Evolutionary conservation across 192 early-diverging fungal genomes (phyloP).

Genomic region (Backusella tuberculispora): DNA sequence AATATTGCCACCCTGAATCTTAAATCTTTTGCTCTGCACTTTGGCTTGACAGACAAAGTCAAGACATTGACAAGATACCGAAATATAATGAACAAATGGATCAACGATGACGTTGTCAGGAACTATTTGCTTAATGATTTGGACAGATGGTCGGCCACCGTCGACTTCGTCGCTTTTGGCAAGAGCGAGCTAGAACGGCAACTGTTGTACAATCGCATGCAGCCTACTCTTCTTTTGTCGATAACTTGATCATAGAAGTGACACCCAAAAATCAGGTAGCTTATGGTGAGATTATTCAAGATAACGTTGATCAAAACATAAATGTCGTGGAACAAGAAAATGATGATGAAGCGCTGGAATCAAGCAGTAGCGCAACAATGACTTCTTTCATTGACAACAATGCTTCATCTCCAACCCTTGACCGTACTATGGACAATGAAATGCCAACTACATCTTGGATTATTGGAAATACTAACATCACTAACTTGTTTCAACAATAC

Average conservation of each 20-base stretch:
- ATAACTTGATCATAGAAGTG: not conserved
- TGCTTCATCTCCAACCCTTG: constrained; percentile 19
- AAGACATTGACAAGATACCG: not conserved
- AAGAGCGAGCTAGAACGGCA: not conserved
- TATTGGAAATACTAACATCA: constrained; percentile 2
- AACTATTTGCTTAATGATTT: constrained; percentile 2
- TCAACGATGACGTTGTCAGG: not conserved
- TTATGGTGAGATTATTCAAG: not conserved
- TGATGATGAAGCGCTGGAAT: constrained; percentile 1
- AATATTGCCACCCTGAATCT: not conserved
- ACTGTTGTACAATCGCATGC: not conserved
- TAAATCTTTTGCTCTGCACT: not conserved
- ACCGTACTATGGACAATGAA: constrained; percentile 17
- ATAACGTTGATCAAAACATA: constrained; percentile 12
- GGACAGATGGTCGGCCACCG: not conserved
- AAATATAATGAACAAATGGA: not conserved
- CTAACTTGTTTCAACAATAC: constrained; percentile 23
- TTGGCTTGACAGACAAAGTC: not conserved
- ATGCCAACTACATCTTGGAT: constrained; percentile 21
- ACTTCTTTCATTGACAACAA: constrained; percentile 14
- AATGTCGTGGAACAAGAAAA: constrained; percentile 19
- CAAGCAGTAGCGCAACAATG: constrained; percentile 24
- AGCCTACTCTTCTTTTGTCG: not conserved
- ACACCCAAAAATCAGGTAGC: constrained; percentile 3
- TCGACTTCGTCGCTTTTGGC: not conserved